These are phyloP conservation scores for Zasmidium citrigriseum DNA, from an alignment of 2,329 filamentous ascomycete genomes.

Conservation along the genomic window DNA sequence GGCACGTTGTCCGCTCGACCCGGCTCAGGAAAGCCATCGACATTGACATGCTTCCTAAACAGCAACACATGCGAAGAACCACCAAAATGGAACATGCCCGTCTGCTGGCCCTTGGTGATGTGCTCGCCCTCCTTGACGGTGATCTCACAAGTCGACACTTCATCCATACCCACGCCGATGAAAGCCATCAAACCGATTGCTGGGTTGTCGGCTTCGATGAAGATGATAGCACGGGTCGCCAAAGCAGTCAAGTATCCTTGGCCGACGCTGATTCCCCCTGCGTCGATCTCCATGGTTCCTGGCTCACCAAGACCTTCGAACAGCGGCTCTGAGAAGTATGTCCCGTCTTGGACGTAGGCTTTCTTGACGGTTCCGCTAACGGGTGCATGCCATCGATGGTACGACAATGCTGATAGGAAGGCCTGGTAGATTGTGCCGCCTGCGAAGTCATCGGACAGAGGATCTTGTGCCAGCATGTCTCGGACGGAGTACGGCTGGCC, in stretches of 20 bases:
- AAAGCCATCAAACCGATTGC: constrained; percentile 70
- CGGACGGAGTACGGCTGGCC: constrained; percentile 63
- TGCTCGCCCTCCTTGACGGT: constrained; percentile 66
- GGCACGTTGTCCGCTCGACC: constrained; percentile 39
- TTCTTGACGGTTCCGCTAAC: constrained; percentile 62
- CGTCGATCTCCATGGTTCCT: constrained; percentile 42
- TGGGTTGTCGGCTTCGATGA: constrained; percentile 69
- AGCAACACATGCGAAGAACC: constrained; percentile 70
- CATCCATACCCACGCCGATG: constrained; percentile 73
- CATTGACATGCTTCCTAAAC: constrained; percentile 59
- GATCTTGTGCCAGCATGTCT: constrained; percentile 55
- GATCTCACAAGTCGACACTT: constrained; percentile 69
- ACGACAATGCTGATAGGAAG: constrained; percentile 66
- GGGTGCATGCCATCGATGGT: constrained; percentile 74
- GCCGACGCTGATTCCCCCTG: constrained; percentile 47
- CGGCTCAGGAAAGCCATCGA: constrained; percentile 38
- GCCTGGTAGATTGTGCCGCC: constrained; percentile 71
- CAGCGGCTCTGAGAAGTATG: constrained; percentile 66
- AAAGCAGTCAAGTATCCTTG: constrained; percentile 67
- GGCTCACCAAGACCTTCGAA: constrained; percentile 49
- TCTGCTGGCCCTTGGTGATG: constrained; percentile 68
- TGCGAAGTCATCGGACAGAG: constrained; percentile 55
- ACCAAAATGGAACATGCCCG: constrained; percentile 82
- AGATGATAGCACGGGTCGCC: constrained; percentile 70
- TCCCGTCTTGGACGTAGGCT: constrained; percentile 61